A percentile compares a stretch with the other conserved stretches of the same genome.
Evolutionary conservation across 2,329 filamentous ascomycete genomes (phyloP).

Genomic region (Triangularia verruculosa): DNA sequence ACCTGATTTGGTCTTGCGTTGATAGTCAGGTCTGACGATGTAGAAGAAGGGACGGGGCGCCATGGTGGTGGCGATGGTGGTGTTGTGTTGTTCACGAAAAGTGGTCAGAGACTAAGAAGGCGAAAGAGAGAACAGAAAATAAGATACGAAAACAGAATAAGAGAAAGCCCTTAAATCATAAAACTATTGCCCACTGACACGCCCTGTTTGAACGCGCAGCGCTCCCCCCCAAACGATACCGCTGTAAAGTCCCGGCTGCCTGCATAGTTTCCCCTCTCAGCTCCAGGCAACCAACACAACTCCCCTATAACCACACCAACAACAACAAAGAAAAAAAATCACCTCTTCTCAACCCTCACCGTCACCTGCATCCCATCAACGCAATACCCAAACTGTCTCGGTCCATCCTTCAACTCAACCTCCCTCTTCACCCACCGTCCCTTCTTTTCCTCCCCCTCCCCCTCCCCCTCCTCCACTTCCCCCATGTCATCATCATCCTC

Average conservation of each 20-base stretch:
- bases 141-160: background rate
- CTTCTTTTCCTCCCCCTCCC: slow-evolving; percentile 40
- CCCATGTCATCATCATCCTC: slow-evolving; percentile 40
- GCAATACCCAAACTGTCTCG: slow-evolving; percentile 77
- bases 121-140: background rate
- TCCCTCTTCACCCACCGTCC: slow-evolving; percentile 68
- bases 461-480: slow-evolving; percentile 13
- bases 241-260: background rate
- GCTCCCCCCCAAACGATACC: too few species aligned
- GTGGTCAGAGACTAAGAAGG: background rate
- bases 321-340: too few species aligned
- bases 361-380: slow-evolving; percentile 70
- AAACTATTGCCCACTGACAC: background rate
- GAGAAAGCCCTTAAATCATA: background rate
- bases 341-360: slow-evolving; percentile 64
- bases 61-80: slow-evolving; percentile 22
- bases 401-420: slow-evolving; percentile 75
- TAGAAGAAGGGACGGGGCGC: slow-evolving; percentile 38
- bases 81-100: background rate
- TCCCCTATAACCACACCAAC: too few species aligned
- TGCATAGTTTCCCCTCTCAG: background rate
- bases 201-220: too few species aligned
- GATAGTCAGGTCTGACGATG: slow-evolving; percentile 41
- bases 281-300: background rate
- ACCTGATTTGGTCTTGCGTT: slow-evolving; percentile 31